A percentile compares a stretch with the other conserved stretches of the same genome.
phyloP scores from a whole-genome alignment of 306 rosid genomes.

The Cucurbita moschata region DNA sequence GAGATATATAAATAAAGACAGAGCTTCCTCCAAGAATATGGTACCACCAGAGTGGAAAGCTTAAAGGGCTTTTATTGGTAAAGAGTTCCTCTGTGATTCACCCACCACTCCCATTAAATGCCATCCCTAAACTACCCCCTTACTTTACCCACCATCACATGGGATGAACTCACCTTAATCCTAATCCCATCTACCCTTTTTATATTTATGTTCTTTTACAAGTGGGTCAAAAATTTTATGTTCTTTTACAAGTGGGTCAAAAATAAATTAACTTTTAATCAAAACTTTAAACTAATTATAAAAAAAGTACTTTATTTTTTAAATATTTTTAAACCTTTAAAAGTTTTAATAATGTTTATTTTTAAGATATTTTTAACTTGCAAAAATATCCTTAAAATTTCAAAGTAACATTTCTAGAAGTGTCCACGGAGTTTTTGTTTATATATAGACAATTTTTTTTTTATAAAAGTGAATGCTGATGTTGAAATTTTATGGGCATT shows the following conservation, averaged over 20 bases:
- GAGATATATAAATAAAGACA: not conserved
- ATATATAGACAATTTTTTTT: too few relatives aligned
- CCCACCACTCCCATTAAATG: not conserved
- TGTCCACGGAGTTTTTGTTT: too few relatives aligned
- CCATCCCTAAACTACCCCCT: not conserved
- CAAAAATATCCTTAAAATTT: too few relatives aligned
- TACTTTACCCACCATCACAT: not conserved
- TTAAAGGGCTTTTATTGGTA: not conserved
- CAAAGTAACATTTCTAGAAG: too few relatives aligned
- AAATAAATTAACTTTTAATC: not conserved
- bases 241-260: not conserved
- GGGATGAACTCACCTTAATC: not conserved
- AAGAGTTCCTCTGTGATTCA: not conserved
- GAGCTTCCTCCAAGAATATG: conserved; percentile 5
- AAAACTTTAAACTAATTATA: not conserved
- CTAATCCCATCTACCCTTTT: not conserved
- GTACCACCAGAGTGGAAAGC: conserved; percentile 11
- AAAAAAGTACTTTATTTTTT: too few relatives aligned
- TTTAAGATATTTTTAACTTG: too few relatives aligned
- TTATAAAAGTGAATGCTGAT: too few relatives aligned
- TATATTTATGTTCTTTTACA: not conserved
- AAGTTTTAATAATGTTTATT: too few relatives aligned
- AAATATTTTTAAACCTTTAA: too few relatives aligned
- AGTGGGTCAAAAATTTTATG: not conserved
- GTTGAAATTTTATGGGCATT: too few relatives aligned